Evolutionary conservation across 768 basidiomycete species (phyloP).

Genomic region (Boletus huronensis): DNA sequence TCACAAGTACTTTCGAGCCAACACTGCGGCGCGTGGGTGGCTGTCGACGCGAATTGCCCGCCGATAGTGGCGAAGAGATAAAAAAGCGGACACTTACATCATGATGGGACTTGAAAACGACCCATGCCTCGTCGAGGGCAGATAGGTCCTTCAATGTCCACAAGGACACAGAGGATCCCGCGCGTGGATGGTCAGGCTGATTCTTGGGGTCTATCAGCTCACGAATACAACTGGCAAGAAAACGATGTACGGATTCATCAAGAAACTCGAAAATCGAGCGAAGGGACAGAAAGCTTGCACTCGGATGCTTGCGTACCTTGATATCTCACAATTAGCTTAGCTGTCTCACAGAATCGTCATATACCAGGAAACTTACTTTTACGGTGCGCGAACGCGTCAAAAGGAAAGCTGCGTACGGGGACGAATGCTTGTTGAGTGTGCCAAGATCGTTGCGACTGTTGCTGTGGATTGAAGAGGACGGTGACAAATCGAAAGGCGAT

Average conservation of each 20-base stretch:
- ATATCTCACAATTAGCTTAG: neutral
- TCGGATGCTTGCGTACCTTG: constrained; percentile 26
- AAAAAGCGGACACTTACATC: constrained; percentile 43
- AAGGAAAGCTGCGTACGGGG: constrained; percentile 40
- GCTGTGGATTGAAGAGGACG: constrained; percentile 15
- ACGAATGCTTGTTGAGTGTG: constrained; percentile 6
- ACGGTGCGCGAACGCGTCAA: constrained; percentile 52
- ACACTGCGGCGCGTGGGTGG: constrained; percentile 5
- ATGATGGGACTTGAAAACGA: constrained; percentile 56
- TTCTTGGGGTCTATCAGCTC: constrained; percentile 11
- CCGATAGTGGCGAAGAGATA: neutral
- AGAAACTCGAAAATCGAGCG: constrained; percentile 26
- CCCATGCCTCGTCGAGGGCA: constrained; percentile 44
- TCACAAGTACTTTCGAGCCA: neutral
- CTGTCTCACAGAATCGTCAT: neutral
- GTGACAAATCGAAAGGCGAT: constrained; percentile 35
- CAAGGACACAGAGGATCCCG: constrained; percentile 38
- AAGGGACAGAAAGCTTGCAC: constrained; percentile 22
- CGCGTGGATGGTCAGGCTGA: constrained; percentile 7
- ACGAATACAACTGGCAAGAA: neutral
- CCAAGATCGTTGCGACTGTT: constrained; percentile 4
- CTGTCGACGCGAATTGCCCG: neutral
- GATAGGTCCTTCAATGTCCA: constrained; percentile 45
- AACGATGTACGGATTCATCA: constrained; percentile 17
- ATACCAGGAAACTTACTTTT: constrained; percentile 36